Evolutionary conservation across 257 asterid species (phyloP).

Genomic region (Cynanchum wilfordii): DNA sequence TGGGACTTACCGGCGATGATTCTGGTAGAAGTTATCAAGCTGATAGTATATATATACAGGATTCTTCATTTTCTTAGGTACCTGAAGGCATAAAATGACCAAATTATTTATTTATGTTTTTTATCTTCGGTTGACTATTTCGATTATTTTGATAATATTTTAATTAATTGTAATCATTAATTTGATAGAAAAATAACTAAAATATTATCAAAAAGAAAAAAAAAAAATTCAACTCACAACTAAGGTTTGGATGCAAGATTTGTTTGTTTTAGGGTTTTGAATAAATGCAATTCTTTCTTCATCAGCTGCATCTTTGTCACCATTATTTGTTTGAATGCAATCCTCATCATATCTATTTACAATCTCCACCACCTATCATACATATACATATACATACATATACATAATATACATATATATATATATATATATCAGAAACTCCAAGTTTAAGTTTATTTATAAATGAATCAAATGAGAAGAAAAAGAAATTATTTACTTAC

Average conservation of each 20-base stretch:
- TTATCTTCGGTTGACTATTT: no score
- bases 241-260: constrained; percentile 47
- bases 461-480: background rate
- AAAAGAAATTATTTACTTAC: constrained; percentile 24
- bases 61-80: no score
- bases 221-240: constrained; percentile 33
- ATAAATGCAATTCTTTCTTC: constrained; percentile 43
- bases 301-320: constrained; percentile 25
- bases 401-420: no score
- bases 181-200: no score
- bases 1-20: no score
- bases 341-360: constrained; percentile 61
- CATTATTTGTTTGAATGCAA: constrained; percentile 37
- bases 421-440: background rate
- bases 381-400: background rate
- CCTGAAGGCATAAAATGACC: no score
- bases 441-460: background rate
- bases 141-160: no score
- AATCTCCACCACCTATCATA: constrained; percentile 66
- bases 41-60: no score
- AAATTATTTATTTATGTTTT: no score
- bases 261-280: constrained; percentile 33
- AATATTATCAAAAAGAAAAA: no score
- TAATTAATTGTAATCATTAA: no score
- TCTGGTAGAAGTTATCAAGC: no score